phyloP scores from a whole-genome alignment of 176 grass and related monocot genomes.

The Aegilops sharonensis region DNA sequence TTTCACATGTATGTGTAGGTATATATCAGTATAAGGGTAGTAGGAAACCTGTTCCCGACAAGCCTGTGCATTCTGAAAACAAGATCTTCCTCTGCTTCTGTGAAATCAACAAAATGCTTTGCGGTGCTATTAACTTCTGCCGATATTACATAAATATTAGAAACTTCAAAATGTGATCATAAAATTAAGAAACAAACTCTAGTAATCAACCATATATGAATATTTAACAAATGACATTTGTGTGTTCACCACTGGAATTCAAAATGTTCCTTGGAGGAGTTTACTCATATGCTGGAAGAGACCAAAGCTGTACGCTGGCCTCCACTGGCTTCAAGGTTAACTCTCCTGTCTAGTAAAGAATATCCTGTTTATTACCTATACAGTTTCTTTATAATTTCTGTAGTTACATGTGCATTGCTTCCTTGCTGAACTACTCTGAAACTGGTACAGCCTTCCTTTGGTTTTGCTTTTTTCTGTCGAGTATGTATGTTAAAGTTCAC shows the following conservation, averaged over 20 bases:
- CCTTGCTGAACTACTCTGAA: background rate
- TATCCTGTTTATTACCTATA: background rate
- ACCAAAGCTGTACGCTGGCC: background rate
- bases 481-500: slow-evolving; percentile 11
- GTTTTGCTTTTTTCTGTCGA: background rate
- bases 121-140: slow-evolving; percentile 42
- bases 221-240: background rate
- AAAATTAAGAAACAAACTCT: slow-evolving; percentile 9
- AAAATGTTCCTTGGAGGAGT: background rate
- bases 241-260: background rate
- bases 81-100: slow-evolving; percentile 63
- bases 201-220: background rate
- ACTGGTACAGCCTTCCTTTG: background rate
- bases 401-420: background rate
- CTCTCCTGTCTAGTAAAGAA: background rate
- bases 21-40: background rate
- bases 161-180: background rate
- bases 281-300: background rate
- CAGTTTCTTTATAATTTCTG: background rate
- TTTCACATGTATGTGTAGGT: background rate
- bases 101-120: slow-evolving; percentile 42
- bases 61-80: slow-evolving; percentile 56
- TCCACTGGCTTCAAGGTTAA: slow-evolving; percentile 1
- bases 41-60: slow-evolving; percentile 51
- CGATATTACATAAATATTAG: slow-evolving; percentile 2